phyloP scores from a whole-genome alignment of 2,329 filamentous ascomycete species.

The Cladophialophora exuberans region DNA sequence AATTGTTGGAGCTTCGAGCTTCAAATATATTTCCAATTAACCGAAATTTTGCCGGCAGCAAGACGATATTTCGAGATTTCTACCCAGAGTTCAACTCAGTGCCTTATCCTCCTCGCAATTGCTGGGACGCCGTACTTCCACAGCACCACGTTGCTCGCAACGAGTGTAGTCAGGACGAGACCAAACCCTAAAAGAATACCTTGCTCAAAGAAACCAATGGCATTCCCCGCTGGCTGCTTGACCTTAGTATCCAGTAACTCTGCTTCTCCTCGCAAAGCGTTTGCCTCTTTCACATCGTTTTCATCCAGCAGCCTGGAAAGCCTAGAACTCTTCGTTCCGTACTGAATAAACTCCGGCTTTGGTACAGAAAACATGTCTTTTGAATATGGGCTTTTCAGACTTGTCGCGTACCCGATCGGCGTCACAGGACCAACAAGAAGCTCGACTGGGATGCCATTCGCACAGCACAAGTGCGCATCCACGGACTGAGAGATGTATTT shows the following conservation, averaged over 20 bases:
- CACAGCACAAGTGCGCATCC: slow-evolving; percentile 51
- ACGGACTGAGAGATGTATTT: slow-evolving; percentile 49
- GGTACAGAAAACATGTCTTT: slow-evolving; percentile 49
- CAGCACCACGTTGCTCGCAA: background rate
- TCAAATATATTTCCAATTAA: no score
- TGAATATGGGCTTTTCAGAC: slow-evolving; percentile 43
- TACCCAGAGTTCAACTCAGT: background rate
- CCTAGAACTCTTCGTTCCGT: slow-evolving; percentile 22
- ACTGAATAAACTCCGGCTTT: slow-evolving; percentile 47
- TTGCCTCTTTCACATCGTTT: background rate
- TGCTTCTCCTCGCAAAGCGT: background rate
- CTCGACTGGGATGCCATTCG: slow-evolving; percentile 61
- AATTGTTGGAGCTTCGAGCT: no score
- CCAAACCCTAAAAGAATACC: slow-evolving; percentile 38
- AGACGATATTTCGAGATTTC: no score
- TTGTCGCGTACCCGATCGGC: background rate
- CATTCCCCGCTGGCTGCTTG: slow-evolving; percentile 39
- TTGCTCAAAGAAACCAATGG: slow-evolving; percentile 55
- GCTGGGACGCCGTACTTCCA: slow-evolving; percentile 1
- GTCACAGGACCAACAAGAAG: slow-evolving; percentile 47
- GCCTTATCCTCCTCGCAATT: background rate
- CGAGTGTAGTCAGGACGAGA: background rate
- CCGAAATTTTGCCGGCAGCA: no score
- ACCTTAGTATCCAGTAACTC: background rate
- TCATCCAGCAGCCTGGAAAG: slow-evolving; percentile 18